Percentiles rank a stretch among this genome's conserved stretches.
Conservation (phyloP, 2,329 filamentous ascomycete genomes). For the Aspergillus vadensis region DNA sequence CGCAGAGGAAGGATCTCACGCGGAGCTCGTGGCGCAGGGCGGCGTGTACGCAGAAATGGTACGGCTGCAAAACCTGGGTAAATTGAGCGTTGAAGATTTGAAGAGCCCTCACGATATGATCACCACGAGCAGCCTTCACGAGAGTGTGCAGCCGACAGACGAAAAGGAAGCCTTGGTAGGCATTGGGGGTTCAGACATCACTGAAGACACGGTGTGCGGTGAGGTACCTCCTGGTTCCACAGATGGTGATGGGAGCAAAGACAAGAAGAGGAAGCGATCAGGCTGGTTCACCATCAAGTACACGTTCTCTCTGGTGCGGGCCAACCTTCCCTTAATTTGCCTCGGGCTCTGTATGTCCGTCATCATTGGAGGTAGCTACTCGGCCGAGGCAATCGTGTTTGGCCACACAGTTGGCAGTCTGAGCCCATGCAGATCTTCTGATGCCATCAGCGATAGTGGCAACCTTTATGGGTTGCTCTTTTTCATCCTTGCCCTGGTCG, state of each 20-base stretch:
- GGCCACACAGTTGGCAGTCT: constrained; percentile 60
- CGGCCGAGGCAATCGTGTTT: constrained; percentile 59
- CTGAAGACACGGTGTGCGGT: constrained; percentile 21
- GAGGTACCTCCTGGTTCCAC: constrained; percentile 17
- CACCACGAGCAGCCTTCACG: constrained; percentile 16
- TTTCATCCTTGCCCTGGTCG: constrained; percentile 61
- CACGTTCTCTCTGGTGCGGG: constrained; percentile 45
- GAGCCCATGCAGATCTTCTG: constrained; percentile 54
- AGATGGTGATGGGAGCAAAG: constrained; percentile 17
- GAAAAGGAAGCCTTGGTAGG: constrained; percentile 24
- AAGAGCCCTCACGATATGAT: constrained; percentile 21
- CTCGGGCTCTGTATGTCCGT: constrained; percentile 55
- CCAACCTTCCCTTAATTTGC: constrained; percentile 47
- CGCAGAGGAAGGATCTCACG: constrained; percentile 37
- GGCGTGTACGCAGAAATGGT: constrained; percentile 55
- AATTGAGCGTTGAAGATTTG: constrained; percentile 24
- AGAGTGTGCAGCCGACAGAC: constrained; percentile 13
- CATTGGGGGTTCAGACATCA: constrained; percentile 21
- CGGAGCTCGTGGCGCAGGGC: constrained; percentile 33
- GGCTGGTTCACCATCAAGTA: constrained; percentile 31
- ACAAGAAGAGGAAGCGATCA: constrained; percentile 21
- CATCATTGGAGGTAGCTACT: constrained; percentile 59
- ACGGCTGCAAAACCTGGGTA: constrained; percentile 46
- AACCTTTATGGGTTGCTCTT: constrained; percentile 59
- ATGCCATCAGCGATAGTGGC: constrained; percentile 52